Evolutionary conservation across 768 basidiomycete species (phyloP), one percentile per base, ranked within the genome.

Genomic region (Collybia sordida): DNA sequence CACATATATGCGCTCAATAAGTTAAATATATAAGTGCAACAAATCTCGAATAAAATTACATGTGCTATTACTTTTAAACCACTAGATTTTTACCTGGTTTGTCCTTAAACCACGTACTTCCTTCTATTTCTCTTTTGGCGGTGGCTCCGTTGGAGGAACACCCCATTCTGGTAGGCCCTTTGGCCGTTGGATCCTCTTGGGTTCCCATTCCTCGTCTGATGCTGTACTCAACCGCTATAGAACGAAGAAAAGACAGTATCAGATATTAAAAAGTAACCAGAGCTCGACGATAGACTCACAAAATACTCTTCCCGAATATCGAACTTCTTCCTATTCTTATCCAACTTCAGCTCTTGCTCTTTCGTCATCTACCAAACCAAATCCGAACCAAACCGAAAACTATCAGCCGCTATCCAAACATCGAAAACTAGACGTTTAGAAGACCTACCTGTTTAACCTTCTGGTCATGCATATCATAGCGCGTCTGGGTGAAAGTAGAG

Each of bases 251-350:
- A 23, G 35, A 24, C 21, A 15, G 3, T 19, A 38, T 4, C 19
- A 47, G 15, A 27, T 40, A 14, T 23, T n/a, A 31, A 34, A 21
- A 22, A 21, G 34, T 14, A 50, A 21, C 41, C 21, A 39, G 3
- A 6, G 45, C 12, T 17, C 51, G 28, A 25, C 24, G 6, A 31
- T 22, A 11, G 42, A 51, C 93, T 69, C 70, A 97, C 95, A 63
- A 87, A 98, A 67, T 98, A 99, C 63, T 97, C 95, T 64, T 98
- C 96, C 47, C 92, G 75, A 15, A 97, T 89, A 67, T 98, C 95
- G 51, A 97, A 85, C 72, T 83, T 88, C 71, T 86, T 88, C 68
- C 86, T 77, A 42, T 78, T 69, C 47, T 77, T 81, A 54, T 85
- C 77, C 59, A 94, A 72, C 8, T 83, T 79, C 18, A 95, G 74